phyloP scores from a whole-genome alignment of 495 filamentous ascomycete genomes.

The Rhypophila decipiens region DNA sequence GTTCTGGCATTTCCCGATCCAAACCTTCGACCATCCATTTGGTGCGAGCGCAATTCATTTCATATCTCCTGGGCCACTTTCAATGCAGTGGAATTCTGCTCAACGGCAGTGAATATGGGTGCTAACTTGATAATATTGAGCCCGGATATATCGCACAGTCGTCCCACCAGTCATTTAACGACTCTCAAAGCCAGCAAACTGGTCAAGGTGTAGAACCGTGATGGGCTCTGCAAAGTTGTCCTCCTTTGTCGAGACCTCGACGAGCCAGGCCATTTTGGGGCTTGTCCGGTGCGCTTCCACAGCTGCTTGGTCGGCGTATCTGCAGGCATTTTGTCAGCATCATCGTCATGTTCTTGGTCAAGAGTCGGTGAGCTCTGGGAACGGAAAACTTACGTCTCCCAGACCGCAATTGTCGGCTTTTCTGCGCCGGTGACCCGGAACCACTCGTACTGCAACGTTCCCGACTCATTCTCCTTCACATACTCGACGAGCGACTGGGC shows the following conservation, averaged over 20 bases:
- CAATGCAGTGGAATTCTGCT: not conserved
- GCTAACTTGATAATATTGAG: not conserved
- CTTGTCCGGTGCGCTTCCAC: constrained; percentile 13
- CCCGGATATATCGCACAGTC: not conserved
- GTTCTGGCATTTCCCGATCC: no score
- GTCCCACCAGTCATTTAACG: not conserved
- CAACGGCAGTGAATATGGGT: not conserved
- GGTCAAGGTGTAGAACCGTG: constrained; percentile 10
- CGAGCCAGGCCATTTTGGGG: constrained; percentile 12
- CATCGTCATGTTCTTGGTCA: no score
- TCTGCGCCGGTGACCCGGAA: constrained; percentile 7
- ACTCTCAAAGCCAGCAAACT: constrained; percentile 11
- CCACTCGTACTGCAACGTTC: constrained; percentile 20
- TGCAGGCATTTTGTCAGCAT: no score
- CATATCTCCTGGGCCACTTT: not conserved
- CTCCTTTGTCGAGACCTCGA: constrained; percentile 13
- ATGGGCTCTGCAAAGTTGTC: constrained; percentile 10
- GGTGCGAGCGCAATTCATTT: no score
- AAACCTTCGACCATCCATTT: no score
- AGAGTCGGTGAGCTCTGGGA: no score
- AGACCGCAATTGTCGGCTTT: constrained; percentile 15
- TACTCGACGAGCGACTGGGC: constrained; percentile 5
- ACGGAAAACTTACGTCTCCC: constrained; percentile 16
- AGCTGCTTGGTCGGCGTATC: constrained; percentile 18
- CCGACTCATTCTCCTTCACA: constrained; percentile 20